Evolutionary conservation across 768 basidiomycete genomes (phyloP), one percentile per base, ranked within the genome.

Genomic region (Phlebiopsis flavidoalba): DNA sequence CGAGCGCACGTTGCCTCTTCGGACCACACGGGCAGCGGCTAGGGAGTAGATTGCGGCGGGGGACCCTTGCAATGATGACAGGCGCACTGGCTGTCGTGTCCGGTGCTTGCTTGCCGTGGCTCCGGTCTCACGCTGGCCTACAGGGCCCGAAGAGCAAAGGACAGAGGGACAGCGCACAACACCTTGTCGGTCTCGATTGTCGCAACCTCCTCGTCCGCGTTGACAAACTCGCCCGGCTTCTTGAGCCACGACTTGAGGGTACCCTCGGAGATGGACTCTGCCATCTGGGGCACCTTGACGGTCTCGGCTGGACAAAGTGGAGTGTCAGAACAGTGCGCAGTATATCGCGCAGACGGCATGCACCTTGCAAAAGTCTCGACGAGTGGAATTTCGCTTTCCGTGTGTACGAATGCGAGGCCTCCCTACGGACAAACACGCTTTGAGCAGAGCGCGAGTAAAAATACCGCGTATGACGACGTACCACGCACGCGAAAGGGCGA

Each of bases 111-210:
- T n/a, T 31, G 26, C 40, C 40, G 40, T 43, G 40, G 12, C 17
- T 43, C 40, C 40, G 40, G 40, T 43, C 40, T 33, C 46, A 46
- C 7, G 51, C 45, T 37, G 33, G 49, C 21, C 19, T n/a, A 36
- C 37, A 35, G 43, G 49, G 33, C 31, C 14, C 43, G 47, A 26
- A 47, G 60, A 33, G 14, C 35, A 36, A 53, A 22, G 12, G 33
- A 19, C 17, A 15, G 50, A 40, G 8, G 35, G 17, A 19, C 8
- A 43, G 52, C 15, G 31, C 36, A 67, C 78, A n/a, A 59, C 62
- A 93, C 96, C 89, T 98, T 98, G 81, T 99, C 96, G 8, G 96
- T 99, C 78, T 98, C 96, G 65, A 98, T 98, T 49, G 94, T 96
- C 15, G 94, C 96, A 47, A 99, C 82, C 77, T 99, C 96, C 76